phyloP scores from a whole-genome alignment of 352 stramenopile genomes.

The Elongisporangium undulatum region DNA sequence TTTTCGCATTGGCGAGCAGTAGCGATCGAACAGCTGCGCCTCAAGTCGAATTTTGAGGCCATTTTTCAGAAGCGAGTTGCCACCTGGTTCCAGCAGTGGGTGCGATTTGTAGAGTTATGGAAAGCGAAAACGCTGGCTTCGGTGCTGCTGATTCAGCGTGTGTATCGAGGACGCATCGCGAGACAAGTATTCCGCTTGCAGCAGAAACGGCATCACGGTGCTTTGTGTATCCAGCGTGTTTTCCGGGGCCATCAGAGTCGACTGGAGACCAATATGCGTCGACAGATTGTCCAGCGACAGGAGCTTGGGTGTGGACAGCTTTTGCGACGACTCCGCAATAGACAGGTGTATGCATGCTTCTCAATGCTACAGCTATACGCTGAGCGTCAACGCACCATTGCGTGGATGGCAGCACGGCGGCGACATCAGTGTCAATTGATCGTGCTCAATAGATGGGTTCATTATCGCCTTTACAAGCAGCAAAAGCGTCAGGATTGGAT shows the following conservation, averaged over 20 bases:
- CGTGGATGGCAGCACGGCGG: conserved; percentile 22
- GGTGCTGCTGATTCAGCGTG: conserved; percentile 48
- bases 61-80: conserved; percentile 36
- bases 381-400: conserved; percentile 22
- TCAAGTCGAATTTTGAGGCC: conserved; percentile 38
- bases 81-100: conserved; percentile 52
- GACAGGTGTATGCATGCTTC: conserved; percentile 23
- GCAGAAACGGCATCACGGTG: conserved; percentile 17
- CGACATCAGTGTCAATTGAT: conserved; percentile 1
- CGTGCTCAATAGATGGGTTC: conserved; percentile 15
- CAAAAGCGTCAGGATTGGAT: conserved; percentile 32
- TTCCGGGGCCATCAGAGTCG: conserved; percentile 44
- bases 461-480: conserved; percentile 18
- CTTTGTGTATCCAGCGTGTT: conserved; percentile 44
- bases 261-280: conserved; percentile 6
- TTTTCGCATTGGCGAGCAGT: conserved; percentile 57
- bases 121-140: conserved; percentile 23
- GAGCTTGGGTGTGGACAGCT: conserved; percentile 17
- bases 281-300: conserved; percentile 29
- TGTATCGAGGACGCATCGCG: conserved; percentile 49
- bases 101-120: conserved; percentile 17
- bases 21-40: conserved; percentile 22
- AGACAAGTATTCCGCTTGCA: conserved; percentile 40
- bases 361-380: conserved; percentile 15
- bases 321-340: conserved; percentile 25